phyloP scores from a whole-genome alignment of 139 green algal genomes.

The Chlorella sp. region DNA sequence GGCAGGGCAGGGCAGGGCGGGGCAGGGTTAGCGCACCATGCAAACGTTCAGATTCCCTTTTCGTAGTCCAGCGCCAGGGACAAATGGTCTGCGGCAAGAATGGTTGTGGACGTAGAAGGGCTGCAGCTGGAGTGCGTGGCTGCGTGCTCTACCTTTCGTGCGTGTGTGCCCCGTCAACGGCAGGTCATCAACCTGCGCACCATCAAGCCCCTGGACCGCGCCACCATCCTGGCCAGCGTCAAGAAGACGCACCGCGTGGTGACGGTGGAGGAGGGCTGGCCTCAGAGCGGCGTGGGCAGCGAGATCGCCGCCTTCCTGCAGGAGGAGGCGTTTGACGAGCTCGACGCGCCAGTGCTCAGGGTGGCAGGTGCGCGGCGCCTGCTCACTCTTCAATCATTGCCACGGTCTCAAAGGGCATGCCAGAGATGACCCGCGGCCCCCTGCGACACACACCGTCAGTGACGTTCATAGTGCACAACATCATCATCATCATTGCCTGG shows the following conservation, averaged over 20 bases:
- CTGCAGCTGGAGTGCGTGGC: too few species aligned
- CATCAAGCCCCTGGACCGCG: conserved; percentile 90
- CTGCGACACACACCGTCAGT: neutral
- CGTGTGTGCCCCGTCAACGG: too few species aligned
- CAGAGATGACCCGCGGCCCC: too few species aligned
- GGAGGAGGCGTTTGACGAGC: conserved; percentile 95
- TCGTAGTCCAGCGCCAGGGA: too few species aligned
- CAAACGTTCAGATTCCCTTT: too few species aligned
- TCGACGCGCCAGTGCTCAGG: conserved; percentile 89
- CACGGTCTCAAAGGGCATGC: neutral
- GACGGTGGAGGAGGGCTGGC: conserved; percentile 98
- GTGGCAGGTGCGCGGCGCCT: conserved; percentile 63
- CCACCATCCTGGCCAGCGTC: conserved; percentile 74
- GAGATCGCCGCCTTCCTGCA: conserved; percentile 79
- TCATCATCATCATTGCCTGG: too few species aligned
- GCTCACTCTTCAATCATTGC: neutral
- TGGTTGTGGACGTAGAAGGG: too few species aligned
- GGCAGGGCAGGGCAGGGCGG: too few species aligned
- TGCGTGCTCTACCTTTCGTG: too few species aligned
- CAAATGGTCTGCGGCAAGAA: too few species aligned
- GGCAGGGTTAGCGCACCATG: too few species aligned
- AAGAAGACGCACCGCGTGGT: conserved; percentile 73
- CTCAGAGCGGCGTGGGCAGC: conserved; percentile 79
- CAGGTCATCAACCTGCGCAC: conserved; percentile 94
- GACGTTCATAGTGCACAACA: too few species aligned